phyloP scores from a whole-genome alignment of 495 filamentous ascomycete species.

The Trypethelium eluteriae region DNA sequence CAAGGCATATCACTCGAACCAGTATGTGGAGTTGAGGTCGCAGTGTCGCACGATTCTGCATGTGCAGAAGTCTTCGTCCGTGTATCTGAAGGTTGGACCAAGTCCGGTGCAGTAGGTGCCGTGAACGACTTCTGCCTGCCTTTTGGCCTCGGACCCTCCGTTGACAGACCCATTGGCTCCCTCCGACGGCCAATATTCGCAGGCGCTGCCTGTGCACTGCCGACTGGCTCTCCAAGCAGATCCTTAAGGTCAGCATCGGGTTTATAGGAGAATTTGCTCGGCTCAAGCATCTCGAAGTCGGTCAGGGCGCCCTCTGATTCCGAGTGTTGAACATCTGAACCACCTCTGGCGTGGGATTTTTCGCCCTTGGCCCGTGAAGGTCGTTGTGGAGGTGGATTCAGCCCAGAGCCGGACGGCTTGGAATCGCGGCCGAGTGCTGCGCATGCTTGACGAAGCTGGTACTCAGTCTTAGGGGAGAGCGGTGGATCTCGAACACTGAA shows the following conservation, averaged over 20 bases:
- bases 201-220: background rate
- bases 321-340: background rate
- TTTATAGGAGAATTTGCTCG: conserved; percentile 6
- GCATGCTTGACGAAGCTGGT: conserved; percentile 3
- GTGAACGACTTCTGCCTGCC: conserved; percentile 1
- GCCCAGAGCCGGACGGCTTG: background rate
- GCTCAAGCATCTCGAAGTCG: background rate
- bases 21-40: conserved; percentile 30
- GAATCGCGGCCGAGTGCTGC: background rate
- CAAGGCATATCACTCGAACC: conserved; percentile 28
- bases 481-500: conserved; percentile 4
- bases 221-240: background rate
- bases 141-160: background rate
- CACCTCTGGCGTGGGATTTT: background rate
- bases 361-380: background rate
- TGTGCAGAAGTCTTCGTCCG: conserved; percentile 21
- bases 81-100: background rate
- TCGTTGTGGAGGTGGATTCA: conserved; percentile 1
- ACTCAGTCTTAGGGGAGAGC: conserved; percentile 4
- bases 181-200: conserved; percentile 1
- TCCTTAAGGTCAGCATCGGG: background rate
- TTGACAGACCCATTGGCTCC: background rate
- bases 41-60: conserved; percentile 27
- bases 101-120: background rate
- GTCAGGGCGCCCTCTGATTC: background rate